phyloP scores from a whole-genome alignment of 305 asterid species.

The Fraxinus nigra region DNA sequence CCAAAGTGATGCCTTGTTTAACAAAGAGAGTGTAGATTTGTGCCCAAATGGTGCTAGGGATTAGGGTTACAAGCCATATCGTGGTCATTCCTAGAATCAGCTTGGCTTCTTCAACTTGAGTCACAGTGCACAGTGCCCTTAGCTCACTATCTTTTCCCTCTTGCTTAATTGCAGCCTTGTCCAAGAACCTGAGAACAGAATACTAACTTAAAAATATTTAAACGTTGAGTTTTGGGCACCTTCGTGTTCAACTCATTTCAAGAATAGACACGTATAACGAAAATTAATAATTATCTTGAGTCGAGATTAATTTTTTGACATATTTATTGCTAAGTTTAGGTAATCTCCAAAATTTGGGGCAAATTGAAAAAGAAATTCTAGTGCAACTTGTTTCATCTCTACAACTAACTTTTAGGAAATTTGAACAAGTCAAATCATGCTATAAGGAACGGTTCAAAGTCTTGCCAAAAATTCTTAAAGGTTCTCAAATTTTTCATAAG shows the following conservation, averaged over 20 bases:
- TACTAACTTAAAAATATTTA: not conserved
- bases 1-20: conserved; percentile 78
- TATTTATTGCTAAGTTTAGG: not conserved
- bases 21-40: conserved; percentile 83
- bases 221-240: not conserved
- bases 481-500: not conserved
- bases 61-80: conserved; percentile 70
- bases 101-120: conserved; percentile 75
- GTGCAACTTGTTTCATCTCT: not conserved
- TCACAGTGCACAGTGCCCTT: conserved; percentile 60
- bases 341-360: not conserved
- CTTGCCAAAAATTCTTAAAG: not conserved
- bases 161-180: conserved; percentile 66
- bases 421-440: not conserved
- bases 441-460: not conserved
- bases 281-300: not conserved
- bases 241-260: not conserved
- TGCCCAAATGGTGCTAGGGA: conserved; percentile 86
- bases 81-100: conserved; percentile 71
- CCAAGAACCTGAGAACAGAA: conserved; percentile 54
- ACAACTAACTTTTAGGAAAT: not conserved
- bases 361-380: not conserved
- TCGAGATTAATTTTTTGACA: not conserved
- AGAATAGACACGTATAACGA: not conserved
- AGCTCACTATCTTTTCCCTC: conserved; percentile 17